A percentile compares a stretch with the other conserved stretches of the same genome.
Conservation (phyloP, 2,329 filamentous ascomycete genomes). For the Emergomyces pasteurianus region DNA sequence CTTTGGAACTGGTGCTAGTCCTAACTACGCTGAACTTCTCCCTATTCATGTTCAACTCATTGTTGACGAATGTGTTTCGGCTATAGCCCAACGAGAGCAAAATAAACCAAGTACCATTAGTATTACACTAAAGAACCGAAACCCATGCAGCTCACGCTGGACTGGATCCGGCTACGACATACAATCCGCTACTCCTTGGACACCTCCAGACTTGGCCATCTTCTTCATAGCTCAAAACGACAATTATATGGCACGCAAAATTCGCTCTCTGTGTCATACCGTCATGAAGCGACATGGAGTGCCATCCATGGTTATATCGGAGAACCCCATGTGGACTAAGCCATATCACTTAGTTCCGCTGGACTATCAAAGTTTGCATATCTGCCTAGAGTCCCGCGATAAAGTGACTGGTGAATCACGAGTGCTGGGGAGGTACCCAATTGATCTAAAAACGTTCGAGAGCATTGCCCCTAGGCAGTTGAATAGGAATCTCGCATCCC, state of each 20-base stretch:
- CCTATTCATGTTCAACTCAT: constrained; percentile 36
- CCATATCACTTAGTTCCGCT: constrained; percentile 21
- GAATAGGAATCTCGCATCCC: constrained; percentile 35
- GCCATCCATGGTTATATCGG: constrained; percentile 34
- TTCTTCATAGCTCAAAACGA: constrained; percentile 32
- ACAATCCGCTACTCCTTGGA: constrained; percentile 30
- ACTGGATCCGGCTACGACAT: constrained; percentile 26
- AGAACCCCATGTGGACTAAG: constrained; percentile 31
- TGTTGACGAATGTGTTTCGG: constrained; percentile 35
- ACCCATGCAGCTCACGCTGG: constrained; percentile 27
- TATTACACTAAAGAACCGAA: constrained; percentile 29
- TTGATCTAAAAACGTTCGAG: constrained; percentile 37
- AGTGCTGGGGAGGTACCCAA: constrained; percentile 29
- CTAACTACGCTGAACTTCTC: constrained; percentile 38
- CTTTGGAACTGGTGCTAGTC: constrained; percentile 32
- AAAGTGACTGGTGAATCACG: constrained; percentile 21
- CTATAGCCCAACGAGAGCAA: constrained; percentile 16
- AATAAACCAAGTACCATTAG: constrained; percentile 22
- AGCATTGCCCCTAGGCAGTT: constrained; percentile 36
- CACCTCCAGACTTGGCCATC: constrained; percentile 35
- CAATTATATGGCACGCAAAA: constrained; percentile 16
- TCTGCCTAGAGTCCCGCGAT: constrained; percentile 31
- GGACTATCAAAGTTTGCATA: constrained; percentile 31
- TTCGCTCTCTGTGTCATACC: constrained; percentile 23
- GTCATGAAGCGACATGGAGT: constrained; percentile 34